Conservation (phyloP, 768 basidiomycete genomes). For the Amanita phalloides region DNA sequence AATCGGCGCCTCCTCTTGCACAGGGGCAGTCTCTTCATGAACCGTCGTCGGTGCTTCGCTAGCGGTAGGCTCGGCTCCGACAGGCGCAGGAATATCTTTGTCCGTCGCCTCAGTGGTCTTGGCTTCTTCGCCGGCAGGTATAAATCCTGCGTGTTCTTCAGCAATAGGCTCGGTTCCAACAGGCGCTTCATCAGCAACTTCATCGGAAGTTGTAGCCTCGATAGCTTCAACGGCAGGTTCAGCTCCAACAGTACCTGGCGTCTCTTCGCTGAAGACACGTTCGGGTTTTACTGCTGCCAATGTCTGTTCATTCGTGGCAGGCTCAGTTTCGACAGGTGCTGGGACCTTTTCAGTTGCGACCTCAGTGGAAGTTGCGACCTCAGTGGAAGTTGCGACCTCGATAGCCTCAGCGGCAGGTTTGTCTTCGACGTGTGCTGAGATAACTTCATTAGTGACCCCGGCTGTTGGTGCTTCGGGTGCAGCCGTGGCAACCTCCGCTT, state of each 20-base stretch:
- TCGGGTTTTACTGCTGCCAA: neutral
- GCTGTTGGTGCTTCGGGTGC: no score
- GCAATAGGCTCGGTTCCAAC: neutral
- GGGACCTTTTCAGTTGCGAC: no score
- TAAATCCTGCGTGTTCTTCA: no score
- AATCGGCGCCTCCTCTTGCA: neutral
- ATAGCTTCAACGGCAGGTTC: neutral
- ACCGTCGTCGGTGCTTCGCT: neutral
- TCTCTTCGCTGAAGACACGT: neutral
- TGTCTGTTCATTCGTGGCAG: no score
- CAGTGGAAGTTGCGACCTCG: no score
- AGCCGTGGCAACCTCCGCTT: no score
- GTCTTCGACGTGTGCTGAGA: no score
- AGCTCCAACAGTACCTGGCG: neutral
- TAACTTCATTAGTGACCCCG: no score
- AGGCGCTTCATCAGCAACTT: neutral
- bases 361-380: no score
- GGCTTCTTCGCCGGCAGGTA: neutral
- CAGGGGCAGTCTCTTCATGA: constrained; percentile 2
- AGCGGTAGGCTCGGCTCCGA: neutral
- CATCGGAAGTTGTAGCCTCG: no score
- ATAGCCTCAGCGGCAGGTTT: no score
- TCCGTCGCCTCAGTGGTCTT: neutral
- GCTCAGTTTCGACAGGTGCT: no score
- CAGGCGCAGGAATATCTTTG: neutral